phyloP scores from a whole-genome alignment of 2,329 filamentous ascomycete species.

The Calonectria multiphialidica region DNA sequence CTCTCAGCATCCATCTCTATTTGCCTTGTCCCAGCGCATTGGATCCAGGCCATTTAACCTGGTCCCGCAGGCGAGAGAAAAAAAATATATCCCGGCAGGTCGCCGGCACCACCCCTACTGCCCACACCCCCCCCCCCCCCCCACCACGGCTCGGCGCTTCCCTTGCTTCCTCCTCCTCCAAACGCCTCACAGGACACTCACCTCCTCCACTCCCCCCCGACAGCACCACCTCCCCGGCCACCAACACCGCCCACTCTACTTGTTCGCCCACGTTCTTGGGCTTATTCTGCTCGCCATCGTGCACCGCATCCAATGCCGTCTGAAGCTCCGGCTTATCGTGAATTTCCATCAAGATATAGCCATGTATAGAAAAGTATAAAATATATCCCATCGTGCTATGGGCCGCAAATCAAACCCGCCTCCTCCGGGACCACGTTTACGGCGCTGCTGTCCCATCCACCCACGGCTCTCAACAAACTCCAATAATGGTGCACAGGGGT shows the following conservation, averaged over 20 bases:
- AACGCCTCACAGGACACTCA: constrained; percentile 41
- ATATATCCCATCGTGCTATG: constrained; percentile 21
- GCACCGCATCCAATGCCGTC: constrained; percentile 50
- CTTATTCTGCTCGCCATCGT: constrained; percentile 69
- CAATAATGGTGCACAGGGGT: not conserved
- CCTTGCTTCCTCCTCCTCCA: constrained; percentile 31
- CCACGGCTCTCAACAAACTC: constrained; percentile 13
- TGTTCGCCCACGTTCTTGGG: constrained; percentile 69
- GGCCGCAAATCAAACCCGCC: constrained; percentile 27
- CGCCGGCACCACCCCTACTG: constrained; percentile 19
- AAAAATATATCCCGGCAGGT: constrained; percentile 14
- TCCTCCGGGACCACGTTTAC: constrained; percentile 30
- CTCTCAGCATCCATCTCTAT: not conserved
- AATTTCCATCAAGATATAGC: constrained; percentile 21
- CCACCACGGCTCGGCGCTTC: constrained; percentile 26
- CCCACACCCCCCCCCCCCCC: constrained; percentile 19
- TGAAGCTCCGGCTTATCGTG: not conserved
- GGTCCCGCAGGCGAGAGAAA: not conserved
- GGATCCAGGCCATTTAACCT: not conserved
- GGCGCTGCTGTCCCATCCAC: constrained; percentile 19
- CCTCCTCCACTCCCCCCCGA: constrained; percentile 45
- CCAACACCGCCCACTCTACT: constrained; percentile 41
- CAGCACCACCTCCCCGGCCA: constrained; percentile 18
- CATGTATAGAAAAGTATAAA: constrained; percentile 14
- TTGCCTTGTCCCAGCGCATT: not conserved